phyloP scores from a whole-genome alignment of 2,329 filamentous ascomycete species.

The Exophiala spinifera region DNA sequence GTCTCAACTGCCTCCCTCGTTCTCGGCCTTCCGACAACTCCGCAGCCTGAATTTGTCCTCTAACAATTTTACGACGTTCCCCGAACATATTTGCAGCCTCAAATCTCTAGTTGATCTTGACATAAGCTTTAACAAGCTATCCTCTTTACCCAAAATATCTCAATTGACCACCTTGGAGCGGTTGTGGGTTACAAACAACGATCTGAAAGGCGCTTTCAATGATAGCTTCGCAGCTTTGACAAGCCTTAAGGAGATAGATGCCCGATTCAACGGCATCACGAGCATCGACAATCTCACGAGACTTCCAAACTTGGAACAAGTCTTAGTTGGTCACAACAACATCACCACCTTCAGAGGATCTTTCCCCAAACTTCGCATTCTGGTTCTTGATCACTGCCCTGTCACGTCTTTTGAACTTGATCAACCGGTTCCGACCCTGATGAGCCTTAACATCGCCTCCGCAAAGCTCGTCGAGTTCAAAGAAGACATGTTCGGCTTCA shows the following conservation, averaged over 20 bases:
- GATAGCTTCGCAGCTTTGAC: constrained; percentile 67
- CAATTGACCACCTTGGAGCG: constrained; percentile 76
- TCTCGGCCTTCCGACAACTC: constrained; percentile 73
- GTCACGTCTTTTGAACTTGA: constrained; percentile 89
- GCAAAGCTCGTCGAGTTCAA: constrained; percentile 85
- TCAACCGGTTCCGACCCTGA: constrained; percentile 73
- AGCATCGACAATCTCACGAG: constrained; percentile 84
- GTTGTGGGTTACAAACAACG: constrained; percentile 94
- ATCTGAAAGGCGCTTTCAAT: constrained; percentile 72
- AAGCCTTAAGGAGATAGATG: constrained; percentile 83
- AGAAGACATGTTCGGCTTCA: constrained; percentile 81
- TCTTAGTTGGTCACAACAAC: constrained; percentile 88
- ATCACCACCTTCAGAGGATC: constrained; percentile 85
- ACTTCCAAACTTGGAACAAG: constrained; percentile 79
- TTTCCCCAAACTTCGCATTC: constrained; percentile 78
- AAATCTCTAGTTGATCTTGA: constrained; percentile 86
- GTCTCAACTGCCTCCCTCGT: constrained; percentile 73
- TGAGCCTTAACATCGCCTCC: constrained; percentile 82
- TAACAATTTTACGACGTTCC: constrained; percentile 83
- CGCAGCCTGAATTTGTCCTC: constrained; percentile 89
- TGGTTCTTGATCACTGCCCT: constrained; percentile 92
- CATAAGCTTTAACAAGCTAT: constrained; percentile 92
- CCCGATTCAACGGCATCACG: constrained; percentile 86
- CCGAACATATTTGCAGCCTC: constrained; percentile 77
- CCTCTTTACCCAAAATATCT: constrained; percentile 73